phyloP scores from a whole-genome alignment of 257 asterid genomes.

The Lycium barbarum region DNA sequence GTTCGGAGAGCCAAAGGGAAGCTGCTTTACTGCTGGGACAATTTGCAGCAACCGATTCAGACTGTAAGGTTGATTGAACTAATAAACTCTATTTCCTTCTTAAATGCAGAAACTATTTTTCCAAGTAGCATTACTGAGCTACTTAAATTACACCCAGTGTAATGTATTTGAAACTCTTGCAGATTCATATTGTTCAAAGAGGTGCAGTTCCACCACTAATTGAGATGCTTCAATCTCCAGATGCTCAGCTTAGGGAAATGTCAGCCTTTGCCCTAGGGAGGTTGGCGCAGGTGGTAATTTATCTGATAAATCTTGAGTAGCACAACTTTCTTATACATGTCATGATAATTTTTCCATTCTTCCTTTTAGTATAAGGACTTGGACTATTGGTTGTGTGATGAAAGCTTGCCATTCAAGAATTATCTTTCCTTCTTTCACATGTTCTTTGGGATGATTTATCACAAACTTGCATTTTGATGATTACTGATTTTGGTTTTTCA shows the following conservation, averaged over 20 bases:
- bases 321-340: constrained; percentile 5
- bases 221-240: constrained; percentile 93
- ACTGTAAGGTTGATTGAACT: constrained; percentile 86
- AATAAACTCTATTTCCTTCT: constrained; percentile 21
- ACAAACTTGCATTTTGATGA: constrained; percentile 14
- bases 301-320: constrained; percentile 18
- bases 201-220: constrained; percentile 97
- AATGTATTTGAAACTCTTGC: constrained; percentile 28
- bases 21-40: constrained; percentile 99
- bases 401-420: not conserved
- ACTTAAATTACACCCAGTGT: not conserved
- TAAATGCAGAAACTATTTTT: not conserved
- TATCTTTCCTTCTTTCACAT: not conserved
- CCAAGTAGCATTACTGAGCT: constrained; percentile 18
- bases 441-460: not conserved
- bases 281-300: constrained; percentile 96
- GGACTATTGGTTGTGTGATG: not conserved
- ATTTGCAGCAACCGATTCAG: constrained; percentile 99
- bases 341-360: constrained; percentile 16
- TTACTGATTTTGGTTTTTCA: constrained; percentile 5
- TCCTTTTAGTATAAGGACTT: not conserved
- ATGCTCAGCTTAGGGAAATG: constrained; percentile 96
- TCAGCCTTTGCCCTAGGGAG: constrained; percentile 99
- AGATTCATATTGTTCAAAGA: constrained; percentile 98
- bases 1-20: constrained; percentile 99